These are phyloP conservation scores for Penicillium sp. DNA, from an alignment of 2,329 filamentous ascomycete genomes.

Conservation along the genomic window DNA sequence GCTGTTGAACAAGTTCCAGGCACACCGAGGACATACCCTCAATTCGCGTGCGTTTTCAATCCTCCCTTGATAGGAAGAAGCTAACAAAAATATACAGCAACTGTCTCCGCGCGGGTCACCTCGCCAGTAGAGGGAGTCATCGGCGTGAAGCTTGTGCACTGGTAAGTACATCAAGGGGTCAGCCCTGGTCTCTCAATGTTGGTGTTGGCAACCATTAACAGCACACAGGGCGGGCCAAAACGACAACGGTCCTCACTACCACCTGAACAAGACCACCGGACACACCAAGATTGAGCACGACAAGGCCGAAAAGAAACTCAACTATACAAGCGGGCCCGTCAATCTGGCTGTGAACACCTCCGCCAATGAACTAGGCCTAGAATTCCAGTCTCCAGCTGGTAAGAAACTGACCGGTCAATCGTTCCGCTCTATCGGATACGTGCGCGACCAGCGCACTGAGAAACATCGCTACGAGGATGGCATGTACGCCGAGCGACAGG, in stretches of 20 bases:
- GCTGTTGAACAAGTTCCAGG: constrained; percentile 38
- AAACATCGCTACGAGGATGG: constrained; percentile 35
- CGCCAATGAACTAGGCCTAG: constrained; percentile 35
- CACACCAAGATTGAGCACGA: constrained; percentile 30
- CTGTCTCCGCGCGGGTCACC: constrained; percentile 33
- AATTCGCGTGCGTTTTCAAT: constrained; percentile 32
- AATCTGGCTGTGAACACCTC: constrained; percentile 33
- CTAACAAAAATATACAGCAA: constrained; percentile 22
- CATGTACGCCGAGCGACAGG: constrained; percentile 37
- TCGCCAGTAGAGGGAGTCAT: constrained; percentile 40
- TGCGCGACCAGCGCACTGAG: constrained; percentile 33
- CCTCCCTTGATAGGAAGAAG: neutral
- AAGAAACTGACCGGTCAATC: constrained; percentile 39
- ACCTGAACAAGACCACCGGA: constrained; percentile 26
- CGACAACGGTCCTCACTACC: constrained; percentile 38
- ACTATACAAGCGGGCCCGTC: constrained; percentile 34
- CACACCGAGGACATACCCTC: constrained; percentile 40
- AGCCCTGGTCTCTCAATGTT: neutral
- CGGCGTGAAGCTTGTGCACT: constrained; percentile 41
- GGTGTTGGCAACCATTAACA: neutral
- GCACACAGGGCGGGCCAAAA: constrained; percentile 32
- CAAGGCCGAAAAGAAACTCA: constrained; percentile 22
- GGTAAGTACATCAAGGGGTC: constrained; percentile 19
- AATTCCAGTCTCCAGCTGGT: constrained; percentile 22
- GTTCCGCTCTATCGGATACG: constrained; percentile 40